Conservation (phyloP, 768 basidiomycete genomes). For the Podaxis pistillaris region DNA sequence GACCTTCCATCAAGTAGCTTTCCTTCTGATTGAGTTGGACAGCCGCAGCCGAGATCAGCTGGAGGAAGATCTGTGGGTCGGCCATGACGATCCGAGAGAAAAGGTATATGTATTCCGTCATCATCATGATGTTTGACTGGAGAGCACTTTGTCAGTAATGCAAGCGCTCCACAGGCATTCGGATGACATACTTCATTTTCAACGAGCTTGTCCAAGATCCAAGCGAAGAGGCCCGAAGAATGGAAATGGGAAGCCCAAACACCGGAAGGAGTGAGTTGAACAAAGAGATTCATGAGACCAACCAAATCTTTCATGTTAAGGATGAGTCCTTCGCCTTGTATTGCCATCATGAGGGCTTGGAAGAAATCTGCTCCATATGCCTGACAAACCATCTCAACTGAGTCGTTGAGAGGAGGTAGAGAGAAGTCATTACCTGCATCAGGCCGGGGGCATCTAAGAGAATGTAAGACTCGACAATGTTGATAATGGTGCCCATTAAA, state of each 20-base stretch:
- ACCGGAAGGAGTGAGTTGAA: constrained; percentile 60
- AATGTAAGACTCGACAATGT: constrained; percentile 75
- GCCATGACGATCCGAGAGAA: constrained; percentile 71
- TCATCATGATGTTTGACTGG: constrained; percentile 38
- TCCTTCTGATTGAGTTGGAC: constrained; percentile 46
- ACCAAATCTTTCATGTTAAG: constrained; percentile 65
- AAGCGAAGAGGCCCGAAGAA: constrained; percentile 67
- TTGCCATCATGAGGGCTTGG: constrained; percentile 48
- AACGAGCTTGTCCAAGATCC: constrained; percentile 55
- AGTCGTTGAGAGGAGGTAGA: background rate
- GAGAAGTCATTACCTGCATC: constrained; percentile 50
- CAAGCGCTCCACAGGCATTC: background rate
- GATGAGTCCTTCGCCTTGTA: constrained; percentile 46
- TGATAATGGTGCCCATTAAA: constrained; percentile 63
- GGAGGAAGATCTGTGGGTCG: constrained; percentile 65
- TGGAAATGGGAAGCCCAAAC: constrained; percentile 78
- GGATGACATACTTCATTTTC: constrained; percentile 58
- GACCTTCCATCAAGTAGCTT: constrained; percentile 54
- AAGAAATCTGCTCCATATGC: constrained; percentile 55
- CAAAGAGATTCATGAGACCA: constrained; percentile 53
- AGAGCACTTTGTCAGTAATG: constrained; percentile 9
- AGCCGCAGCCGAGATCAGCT: constrained; percentile 66
- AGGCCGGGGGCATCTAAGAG: constrained; percentile 64
- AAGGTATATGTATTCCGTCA: constrained; percentile 72
- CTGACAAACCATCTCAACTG: constrained; percentile 31